Conservation (phyloP, 345 rosid genomes). For the Linum lewisii region DNA sequence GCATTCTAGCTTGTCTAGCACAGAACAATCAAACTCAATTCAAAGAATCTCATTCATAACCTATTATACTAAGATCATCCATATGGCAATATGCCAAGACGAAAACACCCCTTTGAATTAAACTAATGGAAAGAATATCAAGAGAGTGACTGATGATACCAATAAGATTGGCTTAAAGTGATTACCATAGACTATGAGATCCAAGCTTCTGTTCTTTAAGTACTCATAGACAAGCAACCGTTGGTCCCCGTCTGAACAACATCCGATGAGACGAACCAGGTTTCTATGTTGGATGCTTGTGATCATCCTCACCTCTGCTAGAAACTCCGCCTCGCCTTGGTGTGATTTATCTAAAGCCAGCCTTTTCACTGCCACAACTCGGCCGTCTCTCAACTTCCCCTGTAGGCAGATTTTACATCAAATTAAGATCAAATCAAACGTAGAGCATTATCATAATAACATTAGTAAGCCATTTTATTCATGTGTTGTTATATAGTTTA, state of each 20-base stretch:
- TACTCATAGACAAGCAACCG: conserved; percentile 56
- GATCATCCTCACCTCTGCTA: conserved; percentile 61
- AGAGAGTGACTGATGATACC: too few relatives aligned
- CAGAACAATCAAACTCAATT: neutral
- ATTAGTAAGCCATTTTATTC: neutral
- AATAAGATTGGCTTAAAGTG: neutral
- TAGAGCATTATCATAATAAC: neutral
- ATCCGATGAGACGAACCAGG: conserved; percentile 55
- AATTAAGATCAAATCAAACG: neutral
- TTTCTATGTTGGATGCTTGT: conserved; percentile 73
- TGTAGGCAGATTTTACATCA: conserved; percentile 12
- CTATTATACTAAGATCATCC: too few relatives aligned
- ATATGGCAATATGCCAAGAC: too few relatives aligned
- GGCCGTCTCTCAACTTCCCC: conserved; percentile 53
- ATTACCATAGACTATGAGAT: conserved; percentile 43
- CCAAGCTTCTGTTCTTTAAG: conserved; percentile 59
- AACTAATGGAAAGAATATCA: too few relatives aligned
- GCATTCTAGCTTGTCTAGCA: too few relatives aligned
- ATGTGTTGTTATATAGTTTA: conserved; percentile 5
- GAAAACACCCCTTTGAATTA: neutral
- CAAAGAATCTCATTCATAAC: too few relatives aligned
- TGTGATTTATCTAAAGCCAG: conserved; percentile 45
- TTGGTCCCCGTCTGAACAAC: conserved; percentile 54
- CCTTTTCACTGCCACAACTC: conserved; percentile 41
- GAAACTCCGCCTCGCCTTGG: conserved; percentile 61